Evolutionary conservation across 352 stramenopile species (phyloP), one percentile per base, ranked within the genome.

Genomic region (Nothophytophthora sp.): DNA sequence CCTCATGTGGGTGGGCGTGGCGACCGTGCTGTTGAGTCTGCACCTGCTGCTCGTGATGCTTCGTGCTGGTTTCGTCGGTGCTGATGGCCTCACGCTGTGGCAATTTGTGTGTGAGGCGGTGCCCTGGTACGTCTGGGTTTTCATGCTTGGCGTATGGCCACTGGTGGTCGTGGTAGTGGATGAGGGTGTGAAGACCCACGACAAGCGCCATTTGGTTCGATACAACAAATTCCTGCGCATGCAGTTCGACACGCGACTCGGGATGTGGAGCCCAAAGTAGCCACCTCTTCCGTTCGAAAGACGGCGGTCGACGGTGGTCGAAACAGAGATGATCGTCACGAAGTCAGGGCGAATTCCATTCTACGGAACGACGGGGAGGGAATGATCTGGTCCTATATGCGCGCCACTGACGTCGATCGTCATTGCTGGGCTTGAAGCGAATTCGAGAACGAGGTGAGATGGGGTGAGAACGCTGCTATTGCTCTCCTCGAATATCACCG

Each of bases 181-280:
- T 24, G 85, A 95, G 59, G 53, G 54, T 28, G 73, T 86, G 9
- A 95, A 95, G 50, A 67, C 55, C 13, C 79, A 92, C 51, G 85
- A 95, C 44, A 80, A 81, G 29, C 61, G 70, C n/a, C 70, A 92
- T 45, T 57, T 92, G 39, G 68, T 76, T 20, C 70, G 85, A 18
- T 95, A 90, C 52, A 88, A 92, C 70, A 90, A 90, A 40, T 95
- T 92, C 35, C 45, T 95, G 7, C 70, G 85, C 29, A 95, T 95
- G 85, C 82, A 95, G 38, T 95, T 95, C 53, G 85, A 95, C 54
- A 95, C 85, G 8, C 66, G 83, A 0, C 73, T 95, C 25, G 85
- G 85, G 6, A 95, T 95, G 85, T 95, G 85, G 85, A 93, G 82
- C 32, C 85, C 85, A 10, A 92, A 92, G 63, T 95, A 68, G 73